phyloP scores from a whole-genome alignment of 2,329 filamentous ascomycete genomes.

The Bipolaris oryzae region DNA sequence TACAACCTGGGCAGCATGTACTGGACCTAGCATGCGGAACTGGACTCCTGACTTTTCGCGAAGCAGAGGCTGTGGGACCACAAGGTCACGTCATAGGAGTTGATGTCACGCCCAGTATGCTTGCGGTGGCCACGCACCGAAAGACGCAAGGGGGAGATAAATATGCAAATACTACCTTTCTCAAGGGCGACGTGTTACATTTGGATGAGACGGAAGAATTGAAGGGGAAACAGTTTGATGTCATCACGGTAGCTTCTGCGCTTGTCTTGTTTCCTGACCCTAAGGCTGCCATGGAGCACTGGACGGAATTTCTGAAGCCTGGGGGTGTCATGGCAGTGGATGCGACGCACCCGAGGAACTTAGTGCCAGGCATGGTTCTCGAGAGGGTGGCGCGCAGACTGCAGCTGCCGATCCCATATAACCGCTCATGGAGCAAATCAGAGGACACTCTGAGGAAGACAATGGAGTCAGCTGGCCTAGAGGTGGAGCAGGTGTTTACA shows the following conservation, averaged over 20 bases:
- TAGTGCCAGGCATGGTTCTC: constrained; percentile 46
- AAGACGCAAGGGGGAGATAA: constrained; percentile 31
- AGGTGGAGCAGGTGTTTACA: constrained; percentile 38
- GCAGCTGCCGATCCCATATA: constrained; percentile 43
- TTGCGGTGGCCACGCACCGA: constrained; percentile 45
- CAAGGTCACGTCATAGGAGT: constrained; percentile 49
- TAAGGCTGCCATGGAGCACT: constrained; percentile 45
- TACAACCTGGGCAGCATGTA: constrained; percentile 48
- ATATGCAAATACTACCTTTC: constrained; percentile 43
- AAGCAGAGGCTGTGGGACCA: constrained; percentile 47
- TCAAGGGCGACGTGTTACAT: constrained; percentile 48
- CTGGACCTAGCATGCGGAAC: constrained; percentile 56
- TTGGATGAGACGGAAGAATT: constrained; percentile 36
- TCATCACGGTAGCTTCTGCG: constrained; percentile 50
- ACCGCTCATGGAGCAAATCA: constrained; percentile 45
- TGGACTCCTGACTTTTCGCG: constrained; percentile 51
- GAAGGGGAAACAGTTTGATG: constrained; percentile 37
- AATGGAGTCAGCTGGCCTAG: constrained; percentile 46
- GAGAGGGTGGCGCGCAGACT: constrained; percentile 46
- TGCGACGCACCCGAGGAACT: constrained; percentile 47
- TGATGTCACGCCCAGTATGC: constrained; percentile 52
- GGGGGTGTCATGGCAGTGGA: constrained; percentile 50
- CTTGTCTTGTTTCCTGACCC: constrained; percentile 51
- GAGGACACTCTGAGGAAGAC: constrained; percentile 40
- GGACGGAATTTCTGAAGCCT: constrained; percentile 49